Evolutionary conservation across 2,329 filamentous ascomycete species (phyloP).

Genomic region (Calonectria montana): DNA sequence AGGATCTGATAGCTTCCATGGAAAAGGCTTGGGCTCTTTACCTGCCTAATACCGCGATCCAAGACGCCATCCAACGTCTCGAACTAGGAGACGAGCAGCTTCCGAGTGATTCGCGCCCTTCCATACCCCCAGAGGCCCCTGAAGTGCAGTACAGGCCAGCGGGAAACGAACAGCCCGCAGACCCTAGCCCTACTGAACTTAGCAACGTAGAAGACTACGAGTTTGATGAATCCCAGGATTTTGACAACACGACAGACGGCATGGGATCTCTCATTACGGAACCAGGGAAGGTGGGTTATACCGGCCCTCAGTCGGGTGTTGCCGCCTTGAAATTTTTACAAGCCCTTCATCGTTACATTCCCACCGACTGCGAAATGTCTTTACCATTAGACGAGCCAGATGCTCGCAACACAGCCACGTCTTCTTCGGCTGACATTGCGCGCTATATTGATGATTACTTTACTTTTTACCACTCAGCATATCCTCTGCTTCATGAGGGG

Average conservation of each 20-base stretch:
- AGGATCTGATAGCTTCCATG: constrained; percentile 17
- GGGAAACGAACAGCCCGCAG: neutral
- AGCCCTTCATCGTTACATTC: constrained; percentile 22
- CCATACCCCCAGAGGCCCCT: constrained; percentile 9
- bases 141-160: constrained; percentile 13
- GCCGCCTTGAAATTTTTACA: constrained; percentile 30
- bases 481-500: constrained; percentile 55
- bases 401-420: neutral
- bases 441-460: constrained; percentile 51
- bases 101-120: neutral
- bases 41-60: constrained; percentile 7
- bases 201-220: constrained; percentile 26
- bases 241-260: constrained; percentile 28
- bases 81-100: neutral
- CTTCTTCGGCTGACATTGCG: constrained; percentile 18
- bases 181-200: constrained; percentile 18
- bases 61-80: constrained; percentile 8
- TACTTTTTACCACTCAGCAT: constrained; percentile 51
- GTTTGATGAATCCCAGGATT: constrained; percentile 26
- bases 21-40: constrained; percentile 24
- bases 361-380: constrained; percentile 7
- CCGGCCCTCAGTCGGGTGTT: constrained; percentile 29
- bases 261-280: constrained; percentile 29
- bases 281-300: constrained; percentile 29
- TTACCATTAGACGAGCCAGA: constrained; percentile 15